phyloP scores from a whole-genome alignment of 345 rosid genomes.

The Raphanus sativus region DNA sequence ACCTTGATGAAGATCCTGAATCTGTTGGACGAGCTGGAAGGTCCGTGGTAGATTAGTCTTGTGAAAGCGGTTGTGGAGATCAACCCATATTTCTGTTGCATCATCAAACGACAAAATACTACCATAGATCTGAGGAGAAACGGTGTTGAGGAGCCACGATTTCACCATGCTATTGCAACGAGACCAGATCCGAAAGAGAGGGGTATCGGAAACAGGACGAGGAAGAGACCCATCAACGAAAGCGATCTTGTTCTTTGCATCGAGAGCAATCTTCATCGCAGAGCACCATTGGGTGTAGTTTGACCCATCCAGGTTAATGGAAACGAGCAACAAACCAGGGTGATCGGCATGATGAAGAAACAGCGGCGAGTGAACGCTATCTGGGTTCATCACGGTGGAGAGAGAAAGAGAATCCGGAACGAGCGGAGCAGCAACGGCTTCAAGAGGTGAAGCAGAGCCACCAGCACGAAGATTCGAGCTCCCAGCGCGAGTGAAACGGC shows the following conservation, averaged over 20 bases:
- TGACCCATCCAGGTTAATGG: neutral
- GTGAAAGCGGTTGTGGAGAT: neutral
- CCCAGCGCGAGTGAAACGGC: neutral
- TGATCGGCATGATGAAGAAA: neutral
- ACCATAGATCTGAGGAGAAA: neutral
- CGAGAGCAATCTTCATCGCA: neutral
- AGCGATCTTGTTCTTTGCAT: neutral
- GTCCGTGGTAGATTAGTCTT: neutral
- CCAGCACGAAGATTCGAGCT: neutral
- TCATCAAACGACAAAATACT: neutral
- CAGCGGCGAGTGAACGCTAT: neutral
- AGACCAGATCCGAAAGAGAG: neutral
- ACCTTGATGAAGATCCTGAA: no score
- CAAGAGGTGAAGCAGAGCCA: neutral
- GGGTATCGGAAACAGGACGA: neutral
- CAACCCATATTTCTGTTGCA: neutral
- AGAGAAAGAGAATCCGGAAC: neutral
- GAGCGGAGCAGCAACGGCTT: no score
- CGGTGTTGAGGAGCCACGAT: neutral
- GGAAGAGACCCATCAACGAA: neutral
- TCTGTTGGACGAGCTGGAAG: no score
- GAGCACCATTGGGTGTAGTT: neutral
- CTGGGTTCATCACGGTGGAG: neutral
- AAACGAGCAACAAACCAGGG: neutral
- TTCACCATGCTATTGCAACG: neutral